These are phyloP conservation scores for Dimocarpus longan DNA, from an alignment of 345 rosid species.

Conservation along the genomic window DNA sequence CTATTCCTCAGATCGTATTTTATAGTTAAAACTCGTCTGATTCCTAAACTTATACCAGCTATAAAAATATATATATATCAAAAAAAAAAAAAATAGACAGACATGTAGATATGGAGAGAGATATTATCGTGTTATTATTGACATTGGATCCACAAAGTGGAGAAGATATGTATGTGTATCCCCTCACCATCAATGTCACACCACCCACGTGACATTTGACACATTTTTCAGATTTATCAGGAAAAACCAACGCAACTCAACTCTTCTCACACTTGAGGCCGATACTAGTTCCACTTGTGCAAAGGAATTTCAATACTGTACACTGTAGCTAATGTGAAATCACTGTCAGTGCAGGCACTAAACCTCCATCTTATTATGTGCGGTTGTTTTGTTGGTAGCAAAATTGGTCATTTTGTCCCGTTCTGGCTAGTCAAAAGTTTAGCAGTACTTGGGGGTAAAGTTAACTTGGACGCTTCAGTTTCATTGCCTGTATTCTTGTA, in stretches of 20 bases:
- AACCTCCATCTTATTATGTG: background rate
- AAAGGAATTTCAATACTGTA: slow-evolving; percentile 1
- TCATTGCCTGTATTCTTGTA: background rate
- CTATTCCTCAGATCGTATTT: too few relatives aligned
- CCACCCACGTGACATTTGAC: slow-evolving; percentile 24
- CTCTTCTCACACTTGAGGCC: too few relatives aligned
- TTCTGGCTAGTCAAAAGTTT: background rate
- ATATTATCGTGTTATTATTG: slow-evolving; percentile 11
- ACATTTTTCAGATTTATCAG: background rate
- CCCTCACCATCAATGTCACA: slow-evolving; percentile 8
- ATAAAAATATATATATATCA: too few relatives aligned
- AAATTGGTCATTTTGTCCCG: background rate
- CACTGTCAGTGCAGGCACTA: background rate
- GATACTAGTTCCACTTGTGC: slow-evolving; percentile 8
- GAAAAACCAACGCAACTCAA: too few relatives aligned
- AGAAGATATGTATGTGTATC: slow-evolving; percentile 13
- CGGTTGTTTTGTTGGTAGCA: slow-evolving; percentile 6
- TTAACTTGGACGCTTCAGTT: background rate
- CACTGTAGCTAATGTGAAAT: background rate
- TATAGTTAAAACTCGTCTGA: too few relatives aligned
- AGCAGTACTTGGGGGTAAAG: background rate
- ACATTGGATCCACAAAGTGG: slow-evolving; percentile 17
- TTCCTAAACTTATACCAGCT: too few relatives aligned
- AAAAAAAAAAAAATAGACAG: too few relatives aligned
- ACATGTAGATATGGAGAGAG: background rate